Evolutionary conservation across 2,329 filamentous ascomycete genomes (phyloP), one percentile per base, ranked within the genome.

Genomic region (Xylaria sp.): DNA sequence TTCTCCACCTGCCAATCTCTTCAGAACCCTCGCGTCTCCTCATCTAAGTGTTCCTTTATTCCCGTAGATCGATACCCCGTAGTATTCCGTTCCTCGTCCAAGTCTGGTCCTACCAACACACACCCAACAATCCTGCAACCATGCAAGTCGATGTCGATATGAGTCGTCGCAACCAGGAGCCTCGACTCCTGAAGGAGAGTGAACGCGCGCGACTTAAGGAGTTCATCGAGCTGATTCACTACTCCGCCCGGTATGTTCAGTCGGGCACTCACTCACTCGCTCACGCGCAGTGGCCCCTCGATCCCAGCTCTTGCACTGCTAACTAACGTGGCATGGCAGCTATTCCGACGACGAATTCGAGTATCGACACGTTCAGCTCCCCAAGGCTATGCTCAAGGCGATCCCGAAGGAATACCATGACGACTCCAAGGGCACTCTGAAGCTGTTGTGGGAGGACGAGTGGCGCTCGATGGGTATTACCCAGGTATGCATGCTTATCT

Each of bases 391-490:
- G 94, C 86, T 99, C 65, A 97, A 97, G 78, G 89, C 85, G 47
- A 97, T 99, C 68, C 94, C 94, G 18, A 88, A 92, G 74, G 93
- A 97, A 65, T 96, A 96, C 76, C 93, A 96, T 72, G 92, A 97
- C 75, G 83, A 86, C 54, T 79, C 85, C 55, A 91, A 96, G 76
- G 94, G 94, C 63, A 97, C 93, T 4, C 78, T 99, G 75, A 99
- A 97, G 80, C 79, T 99, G 67, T 79, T 99, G 63, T 97, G 93
- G 92, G 94, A 99, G 76, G 93, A 97, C 67, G 94, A 99, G 78
- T 99, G 94, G 94, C 87, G 94, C 76, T 92, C 89, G 42, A 83
- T 99, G 71, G 94, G 94, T 54, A 99, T 99, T 73, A 99, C 94
- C 66, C 93, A 96, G 87, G 92, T 96, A 78, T 52, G 81, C 39